phyloP scores from a whole-genome alignment of 2,329 filamentous ascomycete species.

The Graphilbum fragrans region DNA sequence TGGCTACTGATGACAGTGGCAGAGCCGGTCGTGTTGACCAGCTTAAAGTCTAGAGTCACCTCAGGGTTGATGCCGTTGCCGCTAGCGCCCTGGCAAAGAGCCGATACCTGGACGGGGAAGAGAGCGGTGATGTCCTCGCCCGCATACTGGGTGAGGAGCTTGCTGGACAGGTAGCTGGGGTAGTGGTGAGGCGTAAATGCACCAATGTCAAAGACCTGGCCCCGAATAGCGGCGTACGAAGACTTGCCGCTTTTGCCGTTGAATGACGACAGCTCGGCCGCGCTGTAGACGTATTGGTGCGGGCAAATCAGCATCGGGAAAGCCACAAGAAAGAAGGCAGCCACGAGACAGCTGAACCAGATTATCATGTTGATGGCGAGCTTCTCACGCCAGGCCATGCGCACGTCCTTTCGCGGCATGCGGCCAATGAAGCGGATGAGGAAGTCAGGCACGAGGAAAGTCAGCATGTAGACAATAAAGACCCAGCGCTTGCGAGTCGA shows the following conservation, averaged over 20 bases:
- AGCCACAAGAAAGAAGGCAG: slow-evolving; percentile 79
- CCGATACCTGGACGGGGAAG: slow-evolving; percentile 90
- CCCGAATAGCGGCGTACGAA: slow-evolving; percentile 73
- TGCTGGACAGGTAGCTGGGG: slow-evolving; percentile 49
- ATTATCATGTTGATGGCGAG: slow-evolving; percentile 96
- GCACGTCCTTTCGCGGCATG: slow-evolving; percentile 87
- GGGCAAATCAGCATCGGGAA: slow-evolving; percentile 87
- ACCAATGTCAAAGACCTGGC: slow-evolving; percentile 75
- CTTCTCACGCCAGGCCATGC: slow-evolving; percentile 92
- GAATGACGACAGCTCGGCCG: slow-evolving; percentile 59
- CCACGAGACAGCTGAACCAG: slow-evolving; percentile 69
- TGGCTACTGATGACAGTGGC: slow-evolving; percentile 50
- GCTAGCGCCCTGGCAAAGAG: slow-evolving; percentile 69
- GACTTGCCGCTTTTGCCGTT: slow-evolving; percentile 56
- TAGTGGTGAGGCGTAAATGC: slow-evolving; percentile 68
- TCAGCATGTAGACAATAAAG: slow-evolving; percentile 68
- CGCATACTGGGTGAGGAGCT: slow-evolving; percentile 64
- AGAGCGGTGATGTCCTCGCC: slow-evolving; percentile 77
- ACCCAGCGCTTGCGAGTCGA: slow-evolving; percentile 84
- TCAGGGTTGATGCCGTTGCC: slow-evolving; percentile 50
- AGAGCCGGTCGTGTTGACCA: slow-evolving; percentile 60
- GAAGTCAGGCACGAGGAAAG: slow-evolving; percentile 81
- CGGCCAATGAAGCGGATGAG: slow-evolving; percentile 62
- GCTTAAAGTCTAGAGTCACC: slow-evolving; percentile 77
- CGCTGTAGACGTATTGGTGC: slow-evolving; percentile 76